Evolutionary conservation across 2,329 filamentous ascomycete genomes (phyloP), one percentile per base, ranked within the genome.

Genomic region (Epicoccum sorghinum): DNA sequence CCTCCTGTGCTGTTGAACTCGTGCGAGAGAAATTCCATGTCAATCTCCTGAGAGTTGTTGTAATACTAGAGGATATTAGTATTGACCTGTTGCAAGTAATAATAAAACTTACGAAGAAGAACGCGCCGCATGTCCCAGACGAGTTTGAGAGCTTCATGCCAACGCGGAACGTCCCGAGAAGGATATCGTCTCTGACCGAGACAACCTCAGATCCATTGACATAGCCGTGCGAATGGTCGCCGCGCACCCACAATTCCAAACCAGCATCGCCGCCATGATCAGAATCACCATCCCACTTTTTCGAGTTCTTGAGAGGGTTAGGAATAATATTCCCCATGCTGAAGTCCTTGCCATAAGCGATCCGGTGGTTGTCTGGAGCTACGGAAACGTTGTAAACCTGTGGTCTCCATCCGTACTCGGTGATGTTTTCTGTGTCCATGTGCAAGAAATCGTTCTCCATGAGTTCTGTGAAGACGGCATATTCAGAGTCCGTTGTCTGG

Each of bases 1-100:
- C 82, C 87, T 29, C 78, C 78, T 24, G 76, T 71, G 47, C 81
- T 80, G 42, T 83, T 78, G 69, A 87, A 89, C 58, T 91, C 80
- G 22, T 79, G 78, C 1, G 89, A 90, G 2, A 93, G 80, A 67
- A 92, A 90, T 62, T 93, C 90, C 75, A 93, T 86, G 69, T 93
- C 89, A 64, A 93, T 91, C 66, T 93, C 89, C 67, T 90, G 86
- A 1, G 87, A 89, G 72, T 93, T 86, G 71, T 91, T 90, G 75
- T 84, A 85, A 72, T 90, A 92, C 88, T 90, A 57, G 35, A 30
- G 32, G 18, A 36, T 14, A 48, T 64, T 57, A 67, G 60, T 44
- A 35, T 37, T 30, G 37, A 35, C 3, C 13, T 42, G 23, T 14
- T 24, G 24, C 33, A 8, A n/a, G 4, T 22, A 32, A n/a, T n/a